phyloP scores from a whole-genome alignment of 768 basidiomycete genomes.

The Bullera alba region DNA sequence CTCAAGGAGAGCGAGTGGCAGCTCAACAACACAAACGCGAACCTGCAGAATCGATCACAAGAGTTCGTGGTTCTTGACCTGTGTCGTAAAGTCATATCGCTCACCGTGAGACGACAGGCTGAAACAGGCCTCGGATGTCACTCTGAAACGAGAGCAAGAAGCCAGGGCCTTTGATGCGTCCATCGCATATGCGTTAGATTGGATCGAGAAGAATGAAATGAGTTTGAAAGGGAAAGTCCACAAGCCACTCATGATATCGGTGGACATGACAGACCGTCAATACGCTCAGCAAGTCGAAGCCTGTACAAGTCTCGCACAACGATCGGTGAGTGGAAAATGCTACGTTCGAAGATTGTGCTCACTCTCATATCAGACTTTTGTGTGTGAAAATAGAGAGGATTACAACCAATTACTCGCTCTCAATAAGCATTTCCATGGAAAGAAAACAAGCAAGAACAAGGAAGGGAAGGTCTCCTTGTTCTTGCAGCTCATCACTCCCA shows the following conservation, averaged over 20 bases:
- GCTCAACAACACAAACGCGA: too few relatives aligned
- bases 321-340: conserved; percentile 54
- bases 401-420: conserved; percentile 62
- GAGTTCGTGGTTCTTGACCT: too few relatives aligned
- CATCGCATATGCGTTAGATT: conserved; percentile 30
- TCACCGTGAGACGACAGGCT: conserved; percentile 17
- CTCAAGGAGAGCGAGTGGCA: too few relatives aligned
- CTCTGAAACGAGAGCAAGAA: conserved; percentile 48
- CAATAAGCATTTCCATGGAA: conserved; percentile 51
- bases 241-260: conserved; percentile 71
- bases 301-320: conserved; percentile 55
- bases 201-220: conserved; percentile 50
- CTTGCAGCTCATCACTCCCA: conserved; percentile 17
- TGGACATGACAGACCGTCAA: conserved; percentile 59
- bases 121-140: conserved; percentile 16
- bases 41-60: too few relatives aligned
- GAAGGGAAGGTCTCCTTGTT: conserved; percentile 16
- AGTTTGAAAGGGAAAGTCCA: conserved; percentile 74
- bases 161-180: conserved; percentile 53
- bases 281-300: conserved; percentile 69
- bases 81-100: too few relatives aligned
- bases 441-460: too few relatives aligned
- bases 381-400: conserved; percentile 76
- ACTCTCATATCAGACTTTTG: conserved; percentile 59
- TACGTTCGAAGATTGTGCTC: neutral